Evolutionary conservation across 768 basidiomycete genomes (phyloP).

Genomic region (Asterophora parasitica): DNA sequence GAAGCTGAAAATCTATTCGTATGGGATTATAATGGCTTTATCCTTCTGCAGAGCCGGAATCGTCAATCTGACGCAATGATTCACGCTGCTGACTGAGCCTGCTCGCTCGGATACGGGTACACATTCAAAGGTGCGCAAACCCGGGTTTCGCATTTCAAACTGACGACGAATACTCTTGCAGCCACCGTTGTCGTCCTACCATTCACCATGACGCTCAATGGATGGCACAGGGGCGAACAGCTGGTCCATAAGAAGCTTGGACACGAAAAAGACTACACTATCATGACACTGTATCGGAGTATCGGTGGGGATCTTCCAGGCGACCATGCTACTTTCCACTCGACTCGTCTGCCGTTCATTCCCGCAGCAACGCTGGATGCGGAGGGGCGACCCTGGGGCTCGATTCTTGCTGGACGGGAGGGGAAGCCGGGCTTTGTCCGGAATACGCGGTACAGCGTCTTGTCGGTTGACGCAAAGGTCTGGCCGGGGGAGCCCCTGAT

Average conservation of each 20-base stretch:
- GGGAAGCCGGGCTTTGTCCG: constrained; percentile 45
- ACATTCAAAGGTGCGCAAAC: not conserved
- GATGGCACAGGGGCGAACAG: constrained; percentile 51
- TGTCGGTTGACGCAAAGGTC: constrained; percentile 35
- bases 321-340: constrained; percentile 47
- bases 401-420: constrained; percentile 41
- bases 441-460: constrained; percentile 28
- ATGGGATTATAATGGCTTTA: too few relatives aligned
- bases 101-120: too few relatives aligned
- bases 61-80: too few relatives aligned
- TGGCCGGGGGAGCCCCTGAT: constrained; percentile 56
- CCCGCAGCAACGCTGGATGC: constrained; percentile 53
- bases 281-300: constrained; percentile 28
- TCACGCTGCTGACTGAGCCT: too few relatives aligned
- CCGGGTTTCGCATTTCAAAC: not conserved
- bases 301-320: constrained; percentile 46
- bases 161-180: not conserved
- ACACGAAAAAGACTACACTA: constrained; percentile 29
- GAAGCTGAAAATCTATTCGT: too few relatives aligned
- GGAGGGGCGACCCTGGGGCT: constrained; percentile 52
- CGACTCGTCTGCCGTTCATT: constrained; percentile 46
- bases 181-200: not conserved
- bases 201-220: constrained; percentile 27
- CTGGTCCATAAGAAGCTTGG: constrained; percentile 45
- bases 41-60: too few relatives aligned